Base-by-base conservation (phyloP, 441 rosid genomes). In the Breynia disticha region DNA sequence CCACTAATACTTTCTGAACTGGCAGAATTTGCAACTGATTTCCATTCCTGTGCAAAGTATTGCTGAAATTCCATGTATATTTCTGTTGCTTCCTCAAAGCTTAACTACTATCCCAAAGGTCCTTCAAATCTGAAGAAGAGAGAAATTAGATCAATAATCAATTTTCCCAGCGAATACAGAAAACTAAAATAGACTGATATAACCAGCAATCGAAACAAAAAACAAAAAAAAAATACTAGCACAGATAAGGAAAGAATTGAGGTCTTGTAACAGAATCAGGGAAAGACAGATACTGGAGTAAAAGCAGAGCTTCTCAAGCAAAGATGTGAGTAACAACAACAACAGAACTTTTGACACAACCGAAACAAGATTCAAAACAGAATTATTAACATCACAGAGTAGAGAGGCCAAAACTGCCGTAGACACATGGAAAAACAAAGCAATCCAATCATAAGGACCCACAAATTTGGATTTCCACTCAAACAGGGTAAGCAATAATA, bases 31-130 rank as follows among this genome's bases (percentile, higher is more conserved):
- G 77, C 42, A 43, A 76, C 56, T 1, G 80, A 57, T 60, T 69
- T 77, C 83, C 89, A 79, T 47, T 73, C 83, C 48, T 46, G 78
- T 49, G 76, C n/a, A 48, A 72, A 64, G 57, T 66, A 79, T 52
- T 61, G 77, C 68, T 77, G 78, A 11, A 70, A 50, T 14, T 75
- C 82, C 89, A 79, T 82, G 53, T 56, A 61, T 64, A 50, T 41
- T n/a, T 46, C 7, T 50, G 52, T 32, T 18, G 18, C n/a, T n/a
- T n/a, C n/a, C 14, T 22, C 21, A 17, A 19, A 6, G 51, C 51
- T 18, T 6, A 13, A 50, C 14, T 22, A n/a, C n/a, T n/a, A 62
- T 18, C 19, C 56, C 22, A 51, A 51, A 39, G 38, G 43, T 56
- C 52, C 50, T 67, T 46, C 19, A 22, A 52, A 11, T 41, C 76